phyloP scores from a whole-genome alignment of 1,284 basidiomycete species.

The Agroathelia rolfsii region DNA sequence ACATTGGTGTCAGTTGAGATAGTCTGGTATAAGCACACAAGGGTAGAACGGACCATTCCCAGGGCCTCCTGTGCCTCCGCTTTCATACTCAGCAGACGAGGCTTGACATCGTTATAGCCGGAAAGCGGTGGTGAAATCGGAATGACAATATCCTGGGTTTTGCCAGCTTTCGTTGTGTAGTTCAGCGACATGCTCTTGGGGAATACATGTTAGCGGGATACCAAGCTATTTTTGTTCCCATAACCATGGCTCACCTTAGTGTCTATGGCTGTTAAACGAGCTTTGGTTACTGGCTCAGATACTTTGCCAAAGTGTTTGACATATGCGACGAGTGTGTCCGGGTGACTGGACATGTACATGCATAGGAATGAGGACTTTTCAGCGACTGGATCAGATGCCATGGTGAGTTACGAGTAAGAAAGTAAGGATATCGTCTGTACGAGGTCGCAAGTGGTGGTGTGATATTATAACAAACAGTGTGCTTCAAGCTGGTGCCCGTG shows the following conservation, averaged over 20 bases:
- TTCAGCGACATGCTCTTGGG: constrained; percentile 57
- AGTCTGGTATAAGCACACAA: neutral
- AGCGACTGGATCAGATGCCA: constrained; percentile 53
- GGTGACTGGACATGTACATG: constrained; percentile 77
- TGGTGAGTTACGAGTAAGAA: no score
- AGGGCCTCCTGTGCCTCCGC: constrained; percentile 60
- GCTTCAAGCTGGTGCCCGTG: no score
- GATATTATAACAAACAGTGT: no score
- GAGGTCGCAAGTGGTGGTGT: no score
- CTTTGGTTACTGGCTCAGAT: constrained; percentile 38
- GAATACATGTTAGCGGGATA: constrained; percentile 1
- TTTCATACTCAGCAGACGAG: constrained; percentile 66
- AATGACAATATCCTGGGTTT: constrained; percentile 41
- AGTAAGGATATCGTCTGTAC: no score
- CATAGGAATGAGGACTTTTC: constrained; percentile 65
- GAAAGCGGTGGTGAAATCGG: constrained; percentile 57
- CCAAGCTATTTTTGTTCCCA: neutral
- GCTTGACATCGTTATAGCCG: constrained; percentile 73
- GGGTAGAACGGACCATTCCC: constrained; percentile 51
- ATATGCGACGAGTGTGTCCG: constrained; percentile 71
- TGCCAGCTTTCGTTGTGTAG: constrained; percentile 39
- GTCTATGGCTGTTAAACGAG: constrained; percentile 59
- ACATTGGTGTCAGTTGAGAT: neutral
- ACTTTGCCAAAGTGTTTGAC: constrained; percentile 67
- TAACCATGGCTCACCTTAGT: constrained; percentile 33